Conservation (phyloP, 2,329 filamentous ascomycete genomes). For the Talaromyces rugulosus region DNA sequence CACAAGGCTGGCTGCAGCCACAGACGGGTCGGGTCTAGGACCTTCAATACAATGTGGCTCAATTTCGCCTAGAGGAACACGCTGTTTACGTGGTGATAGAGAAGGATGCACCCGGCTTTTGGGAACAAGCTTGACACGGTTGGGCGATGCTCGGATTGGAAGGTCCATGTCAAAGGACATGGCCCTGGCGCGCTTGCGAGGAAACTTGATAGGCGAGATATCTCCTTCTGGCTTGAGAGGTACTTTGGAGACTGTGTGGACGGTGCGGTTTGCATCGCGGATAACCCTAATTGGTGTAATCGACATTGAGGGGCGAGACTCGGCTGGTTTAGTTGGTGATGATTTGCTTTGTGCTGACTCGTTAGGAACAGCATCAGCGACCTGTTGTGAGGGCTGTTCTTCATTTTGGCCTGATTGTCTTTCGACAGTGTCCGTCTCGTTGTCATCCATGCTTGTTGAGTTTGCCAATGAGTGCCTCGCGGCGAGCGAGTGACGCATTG, state of each 20-base stretch:
- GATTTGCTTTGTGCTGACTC: background rate
- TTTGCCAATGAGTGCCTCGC: conserved; percentile 18
- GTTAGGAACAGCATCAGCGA: background rate
- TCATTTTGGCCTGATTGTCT: conserved; percentile 13
- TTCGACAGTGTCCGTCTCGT: conserved; percentile 9
- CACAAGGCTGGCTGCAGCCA: conserved; percentile 10
- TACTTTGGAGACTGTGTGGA: conserved; percentile 73
- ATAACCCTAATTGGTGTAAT: conserved; percentile 53
- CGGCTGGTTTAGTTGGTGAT: background rate
- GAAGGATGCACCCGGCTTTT: conserved; percentile 19
- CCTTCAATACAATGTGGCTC: background rate
- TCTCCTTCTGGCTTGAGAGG: conserved; percentile 64
- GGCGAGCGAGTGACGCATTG: conserved; percentile 22
- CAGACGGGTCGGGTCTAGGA: background rate
- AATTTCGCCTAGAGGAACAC: conserved; percentile 7
- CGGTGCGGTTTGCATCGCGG: conserved; percentile 48
- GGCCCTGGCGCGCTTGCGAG: conserved; percentile 49
- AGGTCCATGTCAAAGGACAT: conserved; percentile 43
- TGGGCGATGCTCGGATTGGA: conserved; percentile 30
- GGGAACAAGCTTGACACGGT: conserved; percentile 18
- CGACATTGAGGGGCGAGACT: conserved; percentile 30
- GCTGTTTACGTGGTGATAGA: conserved; percentile 22
- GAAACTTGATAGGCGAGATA: conserved; percentile 42
- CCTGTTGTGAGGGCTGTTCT: background rate
- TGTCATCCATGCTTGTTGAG: conserved; percentile 7